Percentiles rank a stretch among this genome's conserved stretches.
phyloP scores from a whole-genome alignment of 2,329 filamentous ascomycete species.

The Hyphodiscus sp. region DNA sequence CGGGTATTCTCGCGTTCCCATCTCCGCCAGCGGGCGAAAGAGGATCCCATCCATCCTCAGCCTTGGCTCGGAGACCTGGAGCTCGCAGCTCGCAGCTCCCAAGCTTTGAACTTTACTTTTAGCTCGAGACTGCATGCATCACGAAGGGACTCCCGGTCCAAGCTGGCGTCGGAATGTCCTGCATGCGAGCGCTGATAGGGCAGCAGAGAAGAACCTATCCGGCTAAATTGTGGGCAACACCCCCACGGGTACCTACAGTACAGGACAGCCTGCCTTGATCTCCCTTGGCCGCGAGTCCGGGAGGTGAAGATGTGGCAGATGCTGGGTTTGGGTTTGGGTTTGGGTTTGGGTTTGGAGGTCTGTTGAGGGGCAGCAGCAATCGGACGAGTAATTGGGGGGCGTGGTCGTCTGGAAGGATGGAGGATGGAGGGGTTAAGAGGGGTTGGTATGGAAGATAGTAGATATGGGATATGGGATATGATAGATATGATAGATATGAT shows the following conservation, averaged over 20 bases:
- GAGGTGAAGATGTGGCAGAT: background rate
- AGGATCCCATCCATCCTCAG: no score
- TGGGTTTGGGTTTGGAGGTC: no score
- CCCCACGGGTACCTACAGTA: background rate
- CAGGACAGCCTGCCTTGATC: background rate
- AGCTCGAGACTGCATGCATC: background rate
- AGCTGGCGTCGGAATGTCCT: background rate
- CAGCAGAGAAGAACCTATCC: background rate
- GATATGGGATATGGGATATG: no score
- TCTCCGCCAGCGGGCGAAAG: no score
- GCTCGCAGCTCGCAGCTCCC: no score
- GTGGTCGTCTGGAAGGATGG: background rate
- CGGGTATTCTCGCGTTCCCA: background rate
- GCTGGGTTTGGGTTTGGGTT: no score
- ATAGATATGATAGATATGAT: no score
- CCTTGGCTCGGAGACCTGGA: no score
- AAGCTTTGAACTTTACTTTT: background rate
- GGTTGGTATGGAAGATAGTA: no score
- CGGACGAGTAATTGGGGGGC: background rate
- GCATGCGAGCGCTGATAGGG: background rate
- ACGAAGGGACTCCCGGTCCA: background rate
- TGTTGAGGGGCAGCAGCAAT: background rate
- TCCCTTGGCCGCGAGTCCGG: background rate
- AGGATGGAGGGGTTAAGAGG: no score
- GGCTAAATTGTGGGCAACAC: background rate